Evolutionary conservation across 2,329 filamentous ascomycete genomes (phyloP).

Genomic region (Tolypocladium sp.): DNA sequence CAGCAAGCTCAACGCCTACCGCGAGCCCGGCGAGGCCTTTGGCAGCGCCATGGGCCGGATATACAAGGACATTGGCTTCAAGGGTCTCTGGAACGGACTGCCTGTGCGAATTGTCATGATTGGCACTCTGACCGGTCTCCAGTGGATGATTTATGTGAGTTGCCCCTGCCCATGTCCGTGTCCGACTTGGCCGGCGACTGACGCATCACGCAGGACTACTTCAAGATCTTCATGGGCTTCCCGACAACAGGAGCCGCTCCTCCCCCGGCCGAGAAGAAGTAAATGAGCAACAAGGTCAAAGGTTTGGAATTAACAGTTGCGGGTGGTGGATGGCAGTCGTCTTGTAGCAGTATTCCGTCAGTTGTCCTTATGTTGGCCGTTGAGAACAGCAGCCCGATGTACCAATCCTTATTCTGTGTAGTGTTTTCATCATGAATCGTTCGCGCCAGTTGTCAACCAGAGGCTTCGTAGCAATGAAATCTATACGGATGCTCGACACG

Average conservation of each 20-base stretch:
- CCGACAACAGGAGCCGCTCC: slow-evolving; percentile 69
- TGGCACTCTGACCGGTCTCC: slow-evolving; percentile 68
- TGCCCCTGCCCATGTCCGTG: background rate
- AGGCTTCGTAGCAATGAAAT: background rate
- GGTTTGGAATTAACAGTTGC: background rate
- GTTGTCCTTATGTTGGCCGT: background rate
- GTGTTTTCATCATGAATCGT: background rate
- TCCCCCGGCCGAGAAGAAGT: slow-evolving; percentile 42
- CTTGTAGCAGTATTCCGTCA: background rate
- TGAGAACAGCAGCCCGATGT: background rate
- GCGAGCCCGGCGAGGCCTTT: slow-evolving; percentile 67
- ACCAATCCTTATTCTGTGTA: background rate
- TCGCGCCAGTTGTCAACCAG: background rate
- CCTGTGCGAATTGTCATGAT: slow-evolving; percentile 86
- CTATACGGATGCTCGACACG: background rate
- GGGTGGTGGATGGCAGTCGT: background rate
- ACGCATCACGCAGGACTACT: slow-evolving; percentile 51
- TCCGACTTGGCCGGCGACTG: slow-evolving; percentile 9
- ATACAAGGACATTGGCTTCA: slow-evolving; percentile 79
- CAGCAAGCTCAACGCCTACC: slow-evolving; percentile 78
- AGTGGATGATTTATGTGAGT: slow-evolving; percentile 86
- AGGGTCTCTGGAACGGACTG: slow-evolving; percentile 85
- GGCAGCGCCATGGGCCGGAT: slow-evolving; percentile 69
- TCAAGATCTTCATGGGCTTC: slow-evolving; percentile 84
- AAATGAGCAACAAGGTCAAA: background rate